Evolutionary conservation across 2,329 filamentous ascomycete species (phyloP).

Genomic region (Albophoma yamanashiensis): DNA sequence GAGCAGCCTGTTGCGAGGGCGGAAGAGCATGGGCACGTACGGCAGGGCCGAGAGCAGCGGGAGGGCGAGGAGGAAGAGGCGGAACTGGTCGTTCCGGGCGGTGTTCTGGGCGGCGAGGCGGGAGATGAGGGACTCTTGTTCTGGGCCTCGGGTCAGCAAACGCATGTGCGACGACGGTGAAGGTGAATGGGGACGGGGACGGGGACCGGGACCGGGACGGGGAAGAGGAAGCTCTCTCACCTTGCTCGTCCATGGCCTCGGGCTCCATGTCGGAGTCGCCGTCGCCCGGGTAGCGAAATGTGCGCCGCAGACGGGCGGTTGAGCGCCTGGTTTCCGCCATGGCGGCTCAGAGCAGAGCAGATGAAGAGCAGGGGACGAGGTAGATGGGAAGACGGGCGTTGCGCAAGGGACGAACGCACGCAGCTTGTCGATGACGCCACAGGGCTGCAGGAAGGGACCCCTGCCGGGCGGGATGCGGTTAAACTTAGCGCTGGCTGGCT

Average conservation of each 20-base stretch:
- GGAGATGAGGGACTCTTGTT: constrained; percentile 55
- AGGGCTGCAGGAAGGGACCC: not conserved
- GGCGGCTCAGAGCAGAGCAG: not conserved
- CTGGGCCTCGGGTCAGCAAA: constrained; percentile 17
- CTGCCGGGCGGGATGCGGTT: not conserved
- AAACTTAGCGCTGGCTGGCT: not conserved
- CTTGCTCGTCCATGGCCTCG: constrained; percentile 66
- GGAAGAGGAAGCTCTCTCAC: constrained; percentile 31
- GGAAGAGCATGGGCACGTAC: constrained; percentile 32
- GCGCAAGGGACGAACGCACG: not conserved
- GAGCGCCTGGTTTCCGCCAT: constrained; percentile 18
- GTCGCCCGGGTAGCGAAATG: constrained; percentile 66
- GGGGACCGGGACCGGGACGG: constrained; percentile 9
- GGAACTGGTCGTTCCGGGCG: constrained; percentile 46
- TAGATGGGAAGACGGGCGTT: too few species aligned
- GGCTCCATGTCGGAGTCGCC: constrained; percentile 38
- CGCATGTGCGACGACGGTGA: not conserved
- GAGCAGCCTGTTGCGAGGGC: constrained; percentile 26
- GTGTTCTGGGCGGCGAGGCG: constrained; percentile 44
- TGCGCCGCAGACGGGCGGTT: constrained; percentile 57
- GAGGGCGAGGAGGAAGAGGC: constrained; percentile 46
- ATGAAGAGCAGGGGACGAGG: too few species aligned
- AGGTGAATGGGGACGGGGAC: too few species aligned
- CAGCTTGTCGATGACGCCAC: not conserved
- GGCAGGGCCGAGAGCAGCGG: constrained; percentile 44